These are phyloP conservation scores for Diaporthe humulicola DNA, from an alignment of 2,329 filamentous ascomycete species.

Conservation along the genomic window DNA sequence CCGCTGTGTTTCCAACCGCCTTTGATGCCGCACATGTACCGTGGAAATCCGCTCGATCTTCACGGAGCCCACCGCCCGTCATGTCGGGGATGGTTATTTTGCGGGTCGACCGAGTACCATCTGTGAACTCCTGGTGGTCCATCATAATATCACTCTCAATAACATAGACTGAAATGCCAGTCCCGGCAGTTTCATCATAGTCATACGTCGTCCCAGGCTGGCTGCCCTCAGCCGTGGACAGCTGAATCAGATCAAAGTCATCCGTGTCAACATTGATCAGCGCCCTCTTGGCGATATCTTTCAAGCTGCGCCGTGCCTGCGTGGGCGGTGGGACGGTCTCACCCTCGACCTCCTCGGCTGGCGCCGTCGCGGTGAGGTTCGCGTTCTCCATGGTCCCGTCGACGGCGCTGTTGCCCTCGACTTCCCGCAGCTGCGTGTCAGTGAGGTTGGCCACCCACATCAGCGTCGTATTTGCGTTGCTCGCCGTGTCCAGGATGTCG, in stretches of 20 bases:
- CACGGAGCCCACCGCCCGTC: neutral
- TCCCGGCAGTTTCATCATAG: neutral
- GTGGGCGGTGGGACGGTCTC: neutral
- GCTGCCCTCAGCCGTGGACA: slow-evolving; percentile 12
- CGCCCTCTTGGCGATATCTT: neutral
- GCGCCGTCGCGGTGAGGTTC: neutral
- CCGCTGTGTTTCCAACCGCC: slow-evolving; percentile 17
- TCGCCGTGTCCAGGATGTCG: neutral
- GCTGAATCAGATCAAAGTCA: slow-evolving; percentile 17
- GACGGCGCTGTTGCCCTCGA: slow-evolving; percentile 5
- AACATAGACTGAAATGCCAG: neutral
- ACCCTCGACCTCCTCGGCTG: neutral
- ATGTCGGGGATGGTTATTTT: neutral
- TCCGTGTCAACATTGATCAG: slow-evolving; percentile 1
- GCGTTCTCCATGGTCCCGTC: slow-evolving; percentile 13
- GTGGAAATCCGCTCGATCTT: neutral
- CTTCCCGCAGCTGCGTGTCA: neutral
- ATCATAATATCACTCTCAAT: slow-evolving; percentile 8
- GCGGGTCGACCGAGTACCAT: neutral
- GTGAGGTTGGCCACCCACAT: slow-evolving; percentile 20
- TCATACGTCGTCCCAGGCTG: slow-evolving; percentile 19
- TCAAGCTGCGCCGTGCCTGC: neutral
- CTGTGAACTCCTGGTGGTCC: slow-evolving; percentile 8
- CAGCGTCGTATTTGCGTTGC: slow-evolving; percentile 14
- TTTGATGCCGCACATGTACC: slow-evolving; percentile 8